Conservation (phyloP, 352 stramenopile species). For the Phytopythium boreale region DNA sequence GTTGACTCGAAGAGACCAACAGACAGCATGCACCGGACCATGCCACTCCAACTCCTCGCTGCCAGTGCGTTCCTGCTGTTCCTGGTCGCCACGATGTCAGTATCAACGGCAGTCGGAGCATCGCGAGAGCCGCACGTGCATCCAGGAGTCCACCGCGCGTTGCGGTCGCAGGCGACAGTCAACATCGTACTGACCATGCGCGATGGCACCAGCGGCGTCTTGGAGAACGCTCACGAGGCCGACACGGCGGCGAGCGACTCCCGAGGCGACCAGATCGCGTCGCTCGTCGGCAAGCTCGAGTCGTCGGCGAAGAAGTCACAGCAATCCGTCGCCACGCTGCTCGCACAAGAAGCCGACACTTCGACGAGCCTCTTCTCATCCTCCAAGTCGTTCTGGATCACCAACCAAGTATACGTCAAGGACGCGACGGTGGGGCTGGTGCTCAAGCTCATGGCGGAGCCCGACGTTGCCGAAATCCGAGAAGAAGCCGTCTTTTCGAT, state of each 20-base stretch:
- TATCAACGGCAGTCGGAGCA: background rate
- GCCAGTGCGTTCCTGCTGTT: background rate
- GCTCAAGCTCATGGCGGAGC: slow-evolving; percentile 13
- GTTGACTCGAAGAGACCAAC: background rate
- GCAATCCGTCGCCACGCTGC: slow-evolving; percentile 11
- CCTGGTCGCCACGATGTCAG: background rate
- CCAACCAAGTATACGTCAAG: slow-evolving; percentile 32
- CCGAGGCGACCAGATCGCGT: slow-evolving; percentile 16
- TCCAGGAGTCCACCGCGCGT: slow-evolving; percentile 16
- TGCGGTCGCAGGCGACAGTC: slow-evolving; percentile 17
- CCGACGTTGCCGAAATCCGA: slow-evolving; percentile 27
- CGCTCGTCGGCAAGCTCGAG: slow-evolving; percentile 19
- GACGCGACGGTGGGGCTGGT: slow-evolving; percentile 24
- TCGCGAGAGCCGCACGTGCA: slow-evolving; percentile 12
- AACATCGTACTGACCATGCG: slow-evolving; percentile 34
- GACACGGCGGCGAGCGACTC: slow-evolving; percentile 5
- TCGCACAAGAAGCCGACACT: slow-evolving; percentile 12
- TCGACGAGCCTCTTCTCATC: slow-evolving; percentile 9
- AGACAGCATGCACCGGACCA: background rate
- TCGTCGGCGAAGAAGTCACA: slow-evolving; percentile 10
- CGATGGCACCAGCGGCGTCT: slow-evolving; percentile 7
- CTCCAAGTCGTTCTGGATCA: slow-evolving; percentile 29
- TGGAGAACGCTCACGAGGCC: slow-evolving; percentile 12
- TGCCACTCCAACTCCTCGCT: background rate
- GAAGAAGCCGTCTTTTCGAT: slow-evolving; percentile 26